Base-by-base conservation (phyloP, 768 basidiomycete genomes). In the Xerocomellus amylosporus region DNA sequence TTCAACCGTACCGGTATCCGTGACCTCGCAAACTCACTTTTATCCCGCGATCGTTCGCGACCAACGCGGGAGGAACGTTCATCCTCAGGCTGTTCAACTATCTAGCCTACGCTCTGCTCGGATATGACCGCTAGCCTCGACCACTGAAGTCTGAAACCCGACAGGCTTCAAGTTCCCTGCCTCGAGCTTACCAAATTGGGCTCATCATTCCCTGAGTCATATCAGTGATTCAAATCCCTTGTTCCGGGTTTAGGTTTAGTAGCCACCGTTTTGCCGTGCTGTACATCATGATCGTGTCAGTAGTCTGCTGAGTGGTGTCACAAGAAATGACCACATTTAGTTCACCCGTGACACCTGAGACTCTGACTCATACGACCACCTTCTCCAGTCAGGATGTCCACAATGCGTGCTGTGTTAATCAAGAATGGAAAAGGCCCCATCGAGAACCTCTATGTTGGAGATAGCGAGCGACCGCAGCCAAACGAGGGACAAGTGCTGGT, bases 391-490 rank as follows among this genome's bases (percentile, higher is more conserved):
- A 51, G 4, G 17, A 65, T 62, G 60, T 36, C 66, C 20, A 64
- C 46, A 10, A 95, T 94, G 92, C 85, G 82, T 39, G 90, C 90
- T 30, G 77, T 95, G 30, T 75, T 92, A 22, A 78, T 96, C 69
- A 88, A 88, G 71, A 81, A 84, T 66, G 86, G 77, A 3, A 81
- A 84, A 53, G 93, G 92, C 0, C 84, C 89, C 8, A 75, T 81
- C 22, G 88, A 92, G 45, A 86, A 85, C 61, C 76, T 96, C 33
- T 88, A 89, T 68, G 71, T 95, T 39, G 93, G 91, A 2, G 82
- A 90, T 53, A 75, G 75, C 19, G 76, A 83, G 37, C 84, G 76
- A 37, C 93, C 93, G 15, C 65, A 67, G n/a, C 79, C 82, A 17
- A 61, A 71, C 40, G 63, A 78, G 15, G 80, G 78, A 6, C 73